Evolutionary conservation across 2,329 filamentous ascomycete genomes (phyloP).

Genomic region (Ciborinia camelliae): DNA sequence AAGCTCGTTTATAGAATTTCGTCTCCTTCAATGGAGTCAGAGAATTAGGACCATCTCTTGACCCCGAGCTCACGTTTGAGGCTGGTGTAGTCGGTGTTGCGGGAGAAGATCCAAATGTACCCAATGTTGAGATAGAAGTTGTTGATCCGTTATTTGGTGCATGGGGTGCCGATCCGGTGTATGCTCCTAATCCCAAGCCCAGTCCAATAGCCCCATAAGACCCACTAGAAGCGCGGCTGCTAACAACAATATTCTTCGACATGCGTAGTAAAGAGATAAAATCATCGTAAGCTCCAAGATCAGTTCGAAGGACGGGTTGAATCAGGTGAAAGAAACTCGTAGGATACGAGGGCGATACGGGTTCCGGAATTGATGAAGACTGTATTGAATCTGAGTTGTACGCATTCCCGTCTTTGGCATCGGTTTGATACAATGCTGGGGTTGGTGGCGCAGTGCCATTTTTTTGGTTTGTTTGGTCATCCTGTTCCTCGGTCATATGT

Average conservation of each 20-base stretch:
- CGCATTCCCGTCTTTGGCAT: slow-evolving; percentile 50
- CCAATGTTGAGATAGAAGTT: slow-evolving; percentile 52
- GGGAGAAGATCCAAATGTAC: slow-evolving; percentile 52
- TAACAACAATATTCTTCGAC: slow-evolving; percentile 52
- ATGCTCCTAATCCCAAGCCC: slow-evolving; percentile 46
- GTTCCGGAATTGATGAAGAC: slow-evolving; percentile 40
- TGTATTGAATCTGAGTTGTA: slow-evolving; percentile 37
- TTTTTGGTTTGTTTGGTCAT: slow-evolving; percentile 66
- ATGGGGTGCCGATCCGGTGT: slow-evolving; percentile 40
- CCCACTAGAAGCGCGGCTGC: slow-evolving; percentile 68
- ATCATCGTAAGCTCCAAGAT: slow-evolving; percentile 78
- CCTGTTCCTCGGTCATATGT: slow-evolving; percentile 69
- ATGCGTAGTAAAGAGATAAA: slow-evolving; percentile 74
- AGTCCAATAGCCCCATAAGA: slow-evolving; percentile 58
- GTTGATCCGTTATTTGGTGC: slow-evolving; percentile 58
- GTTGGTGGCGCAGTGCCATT: slow-evolving; percentile 71
- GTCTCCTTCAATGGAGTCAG: slow-evolving; percentile 76
- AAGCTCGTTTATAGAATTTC: slow-evolving; percentile 86
- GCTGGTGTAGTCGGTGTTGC: slow-evolving; percentile 57
- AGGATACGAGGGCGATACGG: slow-evolving; percentile 53
- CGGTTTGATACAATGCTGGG: slow-evolving; percentile 69
- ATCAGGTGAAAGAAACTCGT: slow-evolving; percentile 79
- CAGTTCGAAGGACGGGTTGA: slow-evolving; percentile 76
- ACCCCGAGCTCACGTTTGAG: slow-evolving; percentile 48
- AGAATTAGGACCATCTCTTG: slow-evolving; percentile 38